These are phyloP conservation scores for Durio zibethinus DNA, from an alignment of 345 rosid genomes.

Conservation along the genomic window DNA sequence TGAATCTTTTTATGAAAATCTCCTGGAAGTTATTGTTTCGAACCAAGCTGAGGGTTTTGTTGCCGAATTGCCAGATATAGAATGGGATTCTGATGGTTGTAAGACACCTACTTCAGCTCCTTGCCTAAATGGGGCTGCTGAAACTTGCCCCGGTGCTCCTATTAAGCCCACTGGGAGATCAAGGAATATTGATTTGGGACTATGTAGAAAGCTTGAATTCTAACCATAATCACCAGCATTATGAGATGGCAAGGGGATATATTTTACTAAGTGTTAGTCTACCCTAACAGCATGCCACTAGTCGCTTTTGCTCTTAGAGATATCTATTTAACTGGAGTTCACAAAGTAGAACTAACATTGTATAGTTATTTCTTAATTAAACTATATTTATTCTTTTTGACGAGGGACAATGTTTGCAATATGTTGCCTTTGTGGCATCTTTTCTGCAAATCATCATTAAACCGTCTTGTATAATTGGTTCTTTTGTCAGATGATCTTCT, in stretches of 20 bases:
- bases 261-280: conserved; percentile 6
- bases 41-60: conserved; percentile 38
- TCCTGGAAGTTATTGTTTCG: conserved; percentile 45
- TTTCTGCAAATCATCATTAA: background rate
- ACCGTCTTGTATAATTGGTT: background rate
- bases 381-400: background rate
- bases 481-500: background rate
- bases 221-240: conserved; percentile 19
- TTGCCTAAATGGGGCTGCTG: conserved; percentile 35
- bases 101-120: conserved; percentile 42
- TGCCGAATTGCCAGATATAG: conserved; percentile 22
- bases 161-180: conserved; percentile 37
- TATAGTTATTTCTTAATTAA: background rate
- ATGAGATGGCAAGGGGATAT: conserved; percentile 10
- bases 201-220: conserved; percentile 59
- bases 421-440: too few species aligned
- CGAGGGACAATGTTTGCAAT: background rate
- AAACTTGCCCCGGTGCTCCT: conserved; percentile 64
- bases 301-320: conserved; percentile 11
- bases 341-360: background rate
- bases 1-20: conserved; percentile 47
- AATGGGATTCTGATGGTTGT: conserved; percentile 34
- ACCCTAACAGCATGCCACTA: conserved; percentile 14
- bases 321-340: conserved; percentile 7
- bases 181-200: conserved; percentile 40